Base-by-base conservation (phyloP, 306 rosid species). In the Vigna hirtella region DNA sequence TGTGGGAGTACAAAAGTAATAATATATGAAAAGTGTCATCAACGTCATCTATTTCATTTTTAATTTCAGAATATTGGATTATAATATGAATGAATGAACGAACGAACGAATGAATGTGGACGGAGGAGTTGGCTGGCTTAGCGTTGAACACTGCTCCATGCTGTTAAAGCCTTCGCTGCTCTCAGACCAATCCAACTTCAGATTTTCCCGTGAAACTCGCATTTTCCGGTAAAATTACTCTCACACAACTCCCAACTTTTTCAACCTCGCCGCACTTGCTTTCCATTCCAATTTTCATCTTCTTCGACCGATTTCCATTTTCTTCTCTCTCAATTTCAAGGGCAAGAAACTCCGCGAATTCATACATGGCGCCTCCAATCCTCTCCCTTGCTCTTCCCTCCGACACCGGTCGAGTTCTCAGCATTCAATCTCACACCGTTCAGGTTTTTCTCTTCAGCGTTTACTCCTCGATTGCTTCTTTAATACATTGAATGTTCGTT, bases 401-500 rank as follows among this genome's bases (percentile, higher is more conserved):
- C 0, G 87, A 82, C 70, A 89, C 96, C 40, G 91, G 96, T 67
- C 89, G 96, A 81, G 88, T 91, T 82, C 93, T 91, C 72, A 91
- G 96, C 56, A 91, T 91, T 83, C 96, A 91, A 76, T 91, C 96
- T n/a, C 96, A 91, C 81, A 91, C 96, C 30, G 93, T 91, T 66
- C 96, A 90, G 97, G 97, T 90, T 69, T 51, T 79, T 53, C 26
- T 43, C 59, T 9, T 66, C 65, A 47, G 1, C 4, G 13, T 18
- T 52, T 76, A 9, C 42, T 50, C 68, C 53, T 63, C 36, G 22
- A 43, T 48, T 74, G 22, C 58, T 62, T 12, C 0, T 74, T n/a
- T 6, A 24, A 47, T 17, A 2, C 43, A 11, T 38, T 34, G 8
- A 53, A 36, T 55, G 52, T 11, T 47, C 42, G 43, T 22, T 56